Evolutionary conservation across 1,139 yeast genomes (phyloP).

Genomic region (Taiozyma sp.): DNA sequence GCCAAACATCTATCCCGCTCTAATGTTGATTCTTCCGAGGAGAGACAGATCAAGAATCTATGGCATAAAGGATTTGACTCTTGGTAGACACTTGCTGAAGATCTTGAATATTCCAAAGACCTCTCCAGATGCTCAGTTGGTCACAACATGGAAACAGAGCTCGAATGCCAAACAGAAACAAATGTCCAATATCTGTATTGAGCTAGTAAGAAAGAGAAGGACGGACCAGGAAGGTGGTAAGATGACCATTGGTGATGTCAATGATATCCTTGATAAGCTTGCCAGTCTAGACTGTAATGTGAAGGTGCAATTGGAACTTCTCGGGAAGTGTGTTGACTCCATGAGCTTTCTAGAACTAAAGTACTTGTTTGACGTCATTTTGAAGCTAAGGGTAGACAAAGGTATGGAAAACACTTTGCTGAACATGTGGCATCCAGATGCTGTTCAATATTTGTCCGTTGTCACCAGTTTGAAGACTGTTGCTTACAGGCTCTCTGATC

Average conservation of each 20-base stretch:
- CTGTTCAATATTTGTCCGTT: slow-evolving; percentile 55
- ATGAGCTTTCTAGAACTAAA: slow-evolving; percentile 63
- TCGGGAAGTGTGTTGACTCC: slow-evolving; percentile 47
- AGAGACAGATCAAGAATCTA: slow-evolving; percentile 48
- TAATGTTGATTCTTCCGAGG: slow-evolving; percentile 59
- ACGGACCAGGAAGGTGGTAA: slow-evolving; percentile 32
- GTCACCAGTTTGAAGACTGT: slow-evolving; percentile 65
- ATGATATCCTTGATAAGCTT: slow-evolving; percentile 50
- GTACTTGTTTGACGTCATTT: slow-evolving; percentile 64
- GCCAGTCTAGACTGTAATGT: slow-evolving; percentile 28
- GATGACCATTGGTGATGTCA: slow-evolving; percentile 54
- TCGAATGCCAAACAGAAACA: slow-evolving; percentile 28
- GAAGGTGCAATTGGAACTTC: slow-evolving; percentile 31
- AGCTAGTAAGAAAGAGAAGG: slow-evolving; percentile 35
- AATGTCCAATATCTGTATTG: slow-evolving; percentile 36
- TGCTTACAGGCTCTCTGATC: slow-evolving; percentile 55
- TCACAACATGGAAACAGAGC: slow-evolving; percentile 39
- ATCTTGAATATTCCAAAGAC: slow-evolving; percentile 45
- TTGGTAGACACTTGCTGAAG: slow-evolving; percentile 42
- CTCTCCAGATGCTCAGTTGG: slow-evolving; percentile 44
- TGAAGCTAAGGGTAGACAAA: slow-evolving; percentile 49
- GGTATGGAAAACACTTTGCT: slow-evolving; percentile 61
- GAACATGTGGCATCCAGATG: slow-evolving; percentile 79
- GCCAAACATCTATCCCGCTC: slow-evolving; percentile 61
- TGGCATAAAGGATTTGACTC: slow-evolving; percentile 46